Conservation (phyloP, 1,139 yeast species). For the Scheffersomyces segobiensis region DNA sequence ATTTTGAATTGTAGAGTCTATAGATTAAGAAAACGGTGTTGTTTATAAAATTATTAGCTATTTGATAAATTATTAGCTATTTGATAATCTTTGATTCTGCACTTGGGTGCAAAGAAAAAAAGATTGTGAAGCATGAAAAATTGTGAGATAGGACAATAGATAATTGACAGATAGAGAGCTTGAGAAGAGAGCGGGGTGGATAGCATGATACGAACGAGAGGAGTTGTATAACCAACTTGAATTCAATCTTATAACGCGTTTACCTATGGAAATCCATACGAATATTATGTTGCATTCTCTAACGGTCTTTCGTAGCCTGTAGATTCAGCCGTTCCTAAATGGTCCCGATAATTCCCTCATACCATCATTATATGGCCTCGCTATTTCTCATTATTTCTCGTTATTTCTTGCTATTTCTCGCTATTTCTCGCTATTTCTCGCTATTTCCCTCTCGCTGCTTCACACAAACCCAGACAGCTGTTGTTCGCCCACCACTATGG, state of each 20-base stretch:
- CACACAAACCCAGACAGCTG: conserved; percentile 34
- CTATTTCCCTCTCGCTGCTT: background rate
- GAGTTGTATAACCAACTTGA: background rate
- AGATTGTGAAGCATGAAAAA: background rate
- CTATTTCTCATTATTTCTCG: background rate
- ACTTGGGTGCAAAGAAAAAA: background rate
- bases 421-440: background rate
- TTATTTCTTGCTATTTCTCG: background rate
- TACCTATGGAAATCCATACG: background rate
- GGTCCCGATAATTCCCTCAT: background rate
- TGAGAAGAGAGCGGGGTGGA: background rate
- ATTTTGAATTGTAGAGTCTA: conserved; percentile 14
- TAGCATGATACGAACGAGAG: background rate
- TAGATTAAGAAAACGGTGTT: background rate
- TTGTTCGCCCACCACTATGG: conserved; percentile 21
- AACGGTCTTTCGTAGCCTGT: background rate
- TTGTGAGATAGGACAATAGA: background rate
- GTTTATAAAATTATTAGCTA: background rate
- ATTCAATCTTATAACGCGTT: background rate
- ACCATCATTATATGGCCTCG: background rate
- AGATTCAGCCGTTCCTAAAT: background rate
- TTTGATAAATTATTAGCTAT: conserved; percentile 1
- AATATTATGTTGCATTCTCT: background rate
- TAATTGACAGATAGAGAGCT: background rate
- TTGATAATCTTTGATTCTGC: background rate